These are phyloP conservation scores for Fusarium aywerte DNA, from an alignment of 2,329 filamentous ascomycete genomes.

Conservation along the genomic window DNA sequence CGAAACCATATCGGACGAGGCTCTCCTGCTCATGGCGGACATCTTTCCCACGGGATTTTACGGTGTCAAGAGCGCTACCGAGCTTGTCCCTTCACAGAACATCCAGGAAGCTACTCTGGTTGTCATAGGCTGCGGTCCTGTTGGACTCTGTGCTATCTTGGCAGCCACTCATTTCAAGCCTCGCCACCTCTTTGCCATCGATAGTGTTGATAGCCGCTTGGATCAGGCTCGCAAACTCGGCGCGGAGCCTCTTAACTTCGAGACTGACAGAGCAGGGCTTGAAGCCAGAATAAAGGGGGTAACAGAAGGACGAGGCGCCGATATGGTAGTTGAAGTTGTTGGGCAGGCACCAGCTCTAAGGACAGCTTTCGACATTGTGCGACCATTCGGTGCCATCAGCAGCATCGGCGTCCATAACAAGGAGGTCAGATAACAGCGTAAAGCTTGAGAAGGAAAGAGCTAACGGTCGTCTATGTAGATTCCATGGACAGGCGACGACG, in stretches of 20 bases:
- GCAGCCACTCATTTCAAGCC: slow-evolving; percentile 81
- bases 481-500: slow-evolving; percentile 73
- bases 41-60: slow-evolving; percentile 92
- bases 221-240: slow-evolving; percentile 78
- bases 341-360: slow-evolving; percentile 74
- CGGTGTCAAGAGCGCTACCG: slow-evolving; percentile 81
- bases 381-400: slow-evolving; percentile 78
- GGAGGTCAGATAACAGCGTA: slow-evolving; percentile 61
- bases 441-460: neutral
- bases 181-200: slow-evolving; percentile 80
- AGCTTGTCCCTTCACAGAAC: slow-evolving; percentile 59
- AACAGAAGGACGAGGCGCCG: slow-evolving; percentile 83
- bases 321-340: slow-evolving; percentile 84
- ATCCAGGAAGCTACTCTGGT: slow-evolving; percentile 73
- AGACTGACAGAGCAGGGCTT: slow-evolving; percentile 72
- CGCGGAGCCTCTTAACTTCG: slow-evolving; percentile 85
- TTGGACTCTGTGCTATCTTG: slow-evolving; percentile 85
- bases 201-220: slow-evolving; percentile 79
- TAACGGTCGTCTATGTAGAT: slow-evolving; percentile 58
- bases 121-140: slow-evolving; percentile 84
- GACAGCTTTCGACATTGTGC: slow-evolving; percentile 76
- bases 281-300: slow-evolving; percentile 76
- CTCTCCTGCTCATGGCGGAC: slow-evolving; percentile 88
- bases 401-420: slow-evolving; percentile 81
- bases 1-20: slow-evolving; percentile 74